These are phyloP conservation scores for Penicillium sp. DNA, from an alignment of 2,329 filamentous ascomycete genomes.

Conservation along the genomic window DNA sequence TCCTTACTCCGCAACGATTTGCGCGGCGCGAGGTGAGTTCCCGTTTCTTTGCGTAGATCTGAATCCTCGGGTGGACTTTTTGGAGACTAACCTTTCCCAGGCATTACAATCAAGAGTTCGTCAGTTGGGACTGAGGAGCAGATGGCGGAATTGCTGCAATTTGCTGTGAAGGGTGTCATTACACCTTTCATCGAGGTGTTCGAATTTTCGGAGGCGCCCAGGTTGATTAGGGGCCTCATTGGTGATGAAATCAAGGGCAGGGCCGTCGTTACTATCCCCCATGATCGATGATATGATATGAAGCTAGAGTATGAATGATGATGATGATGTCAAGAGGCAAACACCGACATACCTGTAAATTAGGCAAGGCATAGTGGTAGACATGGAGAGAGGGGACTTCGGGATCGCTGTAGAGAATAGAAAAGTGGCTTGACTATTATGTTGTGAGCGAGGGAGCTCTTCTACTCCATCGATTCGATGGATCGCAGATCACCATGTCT, in stretches of 20 bases:
- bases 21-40: slow-evolving; percentile 29
- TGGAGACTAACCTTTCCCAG: slow-evolving; percentile 13
- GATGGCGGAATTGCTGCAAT: slow-evolving; percentile 21
- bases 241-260: slow-evolving; percentile 24
- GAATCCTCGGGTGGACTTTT: not conserved
- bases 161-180: slow-evolving; percentile 21
- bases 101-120: slow-evolving; percentile 26
- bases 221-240: slow-evolving; percentile 18
- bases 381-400: no score
- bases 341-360: no score
- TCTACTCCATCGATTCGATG: no score
- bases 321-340: no score
- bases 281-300: no score
- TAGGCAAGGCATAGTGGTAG: no score
- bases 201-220: slow-evolving; percentile 19
- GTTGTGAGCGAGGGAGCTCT: no score
- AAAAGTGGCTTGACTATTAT: no score
- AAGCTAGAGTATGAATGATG: no score
- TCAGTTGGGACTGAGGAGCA: slow-evolving; percentile 29
- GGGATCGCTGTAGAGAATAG: no score
- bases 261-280: slow-evolving; percentile 24
- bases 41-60: not conserved
- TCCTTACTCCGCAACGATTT: slow-evolving; percentile 27
- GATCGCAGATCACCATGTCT: no score
- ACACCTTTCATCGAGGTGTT: slow-evolving; percentile 22